Evolutionary conservation across 257 asterid genomes (phyloP), one percentile per base, ranked within the genome.

Genomic region (Thymus mandschuricus): DNA sequence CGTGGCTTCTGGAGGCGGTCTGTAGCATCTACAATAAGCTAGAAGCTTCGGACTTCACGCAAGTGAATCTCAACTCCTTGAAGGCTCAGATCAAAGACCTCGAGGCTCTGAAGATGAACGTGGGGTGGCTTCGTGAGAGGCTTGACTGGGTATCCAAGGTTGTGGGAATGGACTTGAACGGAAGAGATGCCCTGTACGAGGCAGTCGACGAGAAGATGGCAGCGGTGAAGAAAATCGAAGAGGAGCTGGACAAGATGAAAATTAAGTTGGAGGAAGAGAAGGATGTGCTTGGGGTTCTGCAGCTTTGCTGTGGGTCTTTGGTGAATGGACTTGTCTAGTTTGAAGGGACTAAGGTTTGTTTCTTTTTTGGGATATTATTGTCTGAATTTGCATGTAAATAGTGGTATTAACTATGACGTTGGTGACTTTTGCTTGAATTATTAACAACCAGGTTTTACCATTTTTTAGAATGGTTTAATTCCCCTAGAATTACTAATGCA

Each of bases 321-420:
- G 75, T 70, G 59, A 27, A 45, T 5, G 75, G 56, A 33, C 75
- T 70, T 45, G 28, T 70, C 59, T 70, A 70, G 59, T 5, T 35
- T 68, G 49, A 40, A 56, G 40, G 1, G 30, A 3, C 8, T 51
- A 8, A 40, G 43, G 43, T 27, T 68, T 35, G 40, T 41, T 68
- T 55, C 27, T 11, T 55, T 54, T 11, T 6, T 10, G 21, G 6
- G 46, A 12, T 33, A 13, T 60, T 60, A 3, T 60, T 35, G 49
- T n/a, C 49, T 1, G 5, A 60, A 60, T 60, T 3, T 35, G 40
- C 5, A 35, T 35, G 40, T 35, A 34, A 34, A 4, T 34, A 34
- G 21, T 21, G 21, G 21, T 21, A 21, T 21, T 21, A 21, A 21
- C 21, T 21, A 21, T 21, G 21, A 21, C 0, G 21, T 21, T 21